phyloP scores from a whole-genome alignment of 1,284 basidiomycete species.

The Gastroboletus turbinatus region DNA sequence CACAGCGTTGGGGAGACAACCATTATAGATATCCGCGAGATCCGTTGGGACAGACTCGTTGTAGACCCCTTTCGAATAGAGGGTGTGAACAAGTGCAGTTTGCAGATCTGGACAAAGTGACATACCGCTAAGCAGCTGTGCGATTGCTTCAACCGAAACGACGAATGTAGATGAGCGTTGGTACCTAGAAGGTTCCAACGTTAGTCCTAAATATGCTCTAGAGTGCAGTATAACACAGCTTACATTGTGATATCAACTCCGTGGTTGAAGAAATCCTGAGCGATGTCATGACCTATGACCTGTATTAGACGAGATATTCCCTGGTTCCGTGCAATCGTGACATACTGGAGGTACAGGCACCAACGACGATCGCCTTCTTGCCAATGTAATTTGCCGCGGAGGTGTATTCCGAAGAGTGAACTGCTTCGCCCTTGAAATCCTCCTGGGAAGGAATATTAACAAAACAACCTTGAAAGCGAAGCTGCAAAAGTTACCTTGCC shows the following conservation, averaged over 20 bases:
- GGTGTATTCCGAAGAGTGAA: slow-evolving; percentile 42
- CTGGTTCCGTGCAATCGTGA: not conserved
- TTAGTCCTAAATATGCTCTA: not conserved
- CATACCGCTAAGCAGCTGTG: slow-evolving; percentile 19
- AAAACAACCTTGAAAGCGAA: not conserved
- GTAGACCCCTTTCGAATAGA: slow-evolving; percentile 10
- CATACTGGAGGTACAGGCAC: slow-evolving; percentile 41
- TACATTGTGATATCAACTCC: slow-evolving; percentile 31
- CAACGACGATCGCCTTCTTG: slow-evolving; percentile 45
- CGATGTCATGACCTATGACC: slow-evolving; percentile 23
- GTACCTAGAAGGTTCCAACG: slow-evolving; percentile 12
- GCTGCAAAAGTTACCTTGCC: slow-evolving; percentile 15
- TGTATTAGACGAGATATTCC: slow-evolving; percentile 3
- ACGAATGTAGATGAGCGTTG: slow-evolving; percentile 34
- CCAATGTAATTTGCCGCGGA: slow-evolving; percentile 39
- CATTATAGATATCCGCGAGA: slow-evolving; percentile 21
- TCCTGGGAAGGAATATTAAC: slow-evolving; percentile 10
- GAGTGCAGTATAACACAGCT: not conserved
- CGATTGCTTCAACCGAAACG: slow-evolving; percentile 19
- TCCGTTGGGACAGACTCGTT: slow-evolving; percentile 31
- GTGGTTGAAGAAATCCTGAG: slow-evolving; percentile 29
- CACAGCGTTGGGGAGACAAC: slow-evolving; percentile 18
- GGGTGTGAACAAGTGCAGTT: not conserved
- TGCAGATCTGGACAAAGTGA: not conserved
- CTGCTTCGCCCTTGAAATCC: slow-evolving; percentile 22